Conservation (phyloP, 1,284 basidiomycete genomes). For the Wolfiporia cocos region DNA sequence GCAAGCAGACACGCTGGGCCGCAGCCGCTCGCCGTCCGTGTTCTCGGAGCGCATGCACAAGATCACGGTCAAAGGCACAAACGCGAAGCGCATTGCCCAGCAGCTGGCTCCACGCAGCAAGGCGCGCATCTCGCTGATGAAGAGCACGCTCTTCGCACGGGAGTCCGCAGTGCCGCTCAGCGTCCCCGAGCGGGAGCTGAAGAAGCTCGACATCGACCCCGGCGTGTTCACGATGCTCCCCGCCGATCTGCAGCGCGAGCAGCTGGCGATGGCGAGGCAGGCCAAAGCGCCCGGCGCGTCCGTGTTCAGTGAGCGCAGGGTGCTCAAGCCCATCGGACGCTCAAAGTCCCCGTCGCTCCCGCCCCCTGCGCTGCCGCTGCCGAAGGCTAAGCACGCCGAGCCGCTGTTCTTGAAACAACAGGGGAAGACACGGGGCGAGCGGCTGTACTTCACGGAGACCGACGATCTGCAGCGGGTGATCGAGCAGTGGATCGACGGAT, state of each 20-base stretch:
- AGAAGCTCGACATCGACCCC: conserved; percentile 62
- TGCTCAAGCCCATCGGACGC: conserved; percentile 44
- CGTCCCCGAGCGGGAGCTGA: conserved; percentile 44
- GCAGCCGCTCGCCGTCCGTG: conserved; percentile 11
- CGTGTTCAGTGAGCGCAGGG: conserved; percentile 25
- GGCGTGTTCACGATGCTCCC: conserved; percentile 66
- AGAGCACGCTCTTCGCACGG: conserved; percentile 33
- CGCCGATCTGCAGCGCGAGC: conserved; percentile 63
- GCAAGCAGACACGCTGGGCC: conserved; percentile 8
- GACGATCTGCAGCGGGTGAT: conserved; percentile 67
- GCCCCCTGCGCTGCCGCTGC: conserved; percentile 41
- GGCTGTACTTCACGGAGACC: conserved; percentile 48
- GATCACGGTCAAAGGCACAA: conserved; percentile 27
- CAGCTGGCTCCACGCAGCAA: conserved; percentile 53
- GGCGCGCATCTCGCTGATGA: conserved; percentile 37
- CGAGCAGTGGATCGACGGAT: conserved; percentile 66
- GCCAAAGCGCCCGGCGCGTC: conserved; percentile 31
- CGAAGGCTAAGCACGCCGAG: conserved; percentile 40
- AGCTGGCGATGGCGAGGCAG: conserved; percentile 52
- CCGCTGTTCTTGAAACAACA: conserved; percentile 51
- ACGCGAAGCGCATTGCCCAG: conserved; percentile 51
- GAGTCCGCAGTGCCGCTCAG: conserved; percentile 19
- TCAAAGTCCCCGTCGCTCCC: conserved; percentile 20
- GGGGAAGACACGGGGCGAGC: conserved; percentile 44
- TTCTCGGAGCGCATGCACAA: conserved; percentile 25